Conservation (phyloP, 2,329 filamentous ascomycete species). For the Calonectria naviculata region DNA sequence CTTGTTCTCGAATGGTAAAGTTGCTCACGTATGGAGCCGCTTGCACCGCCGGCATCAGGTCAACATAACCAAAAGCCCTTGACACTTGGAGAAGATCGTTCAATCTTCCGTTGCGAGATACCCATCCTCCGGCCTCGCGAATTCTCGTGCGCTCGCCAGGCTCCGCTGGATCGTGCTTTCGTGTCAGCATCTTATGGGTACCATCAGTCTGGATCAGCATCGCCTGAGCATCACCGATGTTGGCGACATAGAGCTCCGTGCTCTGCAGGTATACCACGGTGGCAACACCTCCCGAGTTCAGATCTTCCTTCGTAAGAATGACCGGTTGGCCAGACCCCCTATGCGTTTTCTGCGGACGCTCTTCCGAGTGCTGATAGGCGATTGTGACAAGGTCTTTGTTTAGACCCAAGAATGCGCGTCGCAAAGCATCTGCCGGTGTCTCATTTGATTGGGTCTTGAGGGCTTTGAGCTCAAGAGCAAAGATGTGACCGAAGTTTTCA, state of each 20-base stretch:
- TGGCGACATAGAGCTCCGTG: constrained; percentile 92
- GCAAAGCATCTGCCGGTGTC: constrained; percentile 83
- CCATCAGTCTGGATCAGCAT: constrained; percentile 93
- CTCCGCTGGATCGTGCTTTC: constrained; percentile 94
- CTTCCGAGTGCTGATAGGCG: constrained; percentile 83
- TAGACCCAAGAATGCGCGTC: constrained; percentile 86
- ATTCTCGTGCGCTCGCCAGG: constrained; percentile 86
- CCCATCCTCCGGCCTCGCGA: constrained; percentile 93
- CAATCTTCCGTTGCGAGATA: constrained; percentile 92
- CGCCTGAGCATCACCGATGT: constrained; percentile 96
- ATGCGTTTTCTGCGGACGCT: constrained; percentile 73
- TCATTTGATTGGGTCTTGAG: constrained; percentile 76
- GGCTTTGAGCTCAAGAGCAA: constrained; percentile 82
- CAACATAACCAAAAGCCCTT: constrained; percentile 93
- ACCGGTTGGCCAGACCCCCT: constrained; percentile 79
- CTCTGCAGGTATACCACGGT: constrained; percentile 91
- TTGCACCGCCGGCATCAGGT: constrained; percentile 92
- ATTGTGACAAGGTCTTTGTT: constrained; percentile 95
- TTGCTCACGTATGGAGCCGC: constrained; percentile 88
- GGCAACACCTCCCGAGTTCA: constrained; percentile 90
- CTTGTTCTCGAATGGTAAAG: constrained; percentile 83
- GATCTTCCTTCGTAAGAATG: constrained; percentile 87
- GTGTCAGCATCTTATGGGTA: constrained; percentile 83
- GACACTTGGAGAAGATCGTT: constrained; percentile 94
- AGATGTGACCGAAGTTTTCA: constrained; percentile 91